A percentile compares a stretch with the other conserved stretches of the same genome.
These are phyloP conservation scores for Malbranchea cinnamomea DNA, from an alignment of 2,329 filamentous ascomycete genomes.

Conservation along the genomic window DNA sequence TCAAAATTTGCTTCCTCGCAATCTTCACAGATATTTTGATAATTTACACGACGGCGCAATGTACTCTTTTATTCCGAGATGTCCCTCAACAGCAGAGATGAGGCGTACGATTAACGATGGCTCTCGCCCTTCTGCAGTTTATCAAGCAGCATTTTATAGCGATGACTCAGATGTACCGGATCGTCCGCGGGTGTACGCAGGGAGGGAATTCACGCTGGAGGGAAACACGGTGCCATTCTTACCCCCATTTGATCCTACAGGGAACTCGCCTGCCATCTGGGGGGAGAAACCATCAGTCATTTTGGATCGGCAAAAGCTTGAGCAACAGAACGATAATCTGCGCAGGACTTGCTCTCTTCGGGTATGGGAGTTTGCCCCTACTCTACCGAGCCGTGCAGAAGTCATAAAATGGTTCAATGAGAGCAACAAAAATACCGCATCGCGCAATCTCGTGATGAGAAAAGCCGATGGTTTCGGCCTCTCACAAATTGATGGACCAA, in stretches of 20 bases:
- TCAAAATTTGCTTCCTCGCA: too few relatives aligned
- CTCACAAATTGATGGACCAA: conserved; percentile 81
- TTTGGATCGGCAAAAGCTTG: conserved; percentile 38
- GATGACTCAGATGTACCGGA: conserved; percentile 69
- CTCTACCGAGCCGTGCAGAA: conserved; percentile 55
- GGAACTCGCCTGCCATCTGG: conserved; percentile 39
- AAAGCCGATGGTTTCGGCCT: conserved; percentile 23
- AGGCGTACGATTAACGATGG: conserved; percentile 40
- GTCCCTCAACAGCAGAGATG: conserved; percentile 30
- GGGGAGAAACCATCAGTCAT: conserved; percentile 36
- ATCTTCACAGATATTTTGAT: conserved; percentile 19
- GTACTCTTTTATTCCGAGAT: conserved; percentile 13
- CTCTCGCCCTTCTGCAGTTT: conserved; percentile 53
- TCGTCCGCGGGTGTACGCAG: conserved; percentile 67
- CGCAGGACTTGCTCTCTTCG: conserved; percentile 45
- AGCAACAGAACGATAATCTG: conserved; percentile 36
- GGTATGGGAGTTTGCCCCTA: conserved; percentile 60
- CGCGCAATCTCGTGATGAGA: not conserved
- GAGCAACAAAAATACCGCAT: conserved; percentile 16
- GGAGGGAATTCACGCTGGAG: conserved; percentile 65
- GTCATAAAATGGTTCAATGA: conserved; percentile 54
- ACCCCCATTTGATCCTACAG: conserved; percentile 57
- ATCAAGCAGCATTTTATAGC: conserved; percentile 76
- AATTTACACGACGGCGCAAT: conserved; percentile 13
- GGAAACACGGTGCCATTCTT: conserved; percentile 66